A percentile compares a stretch with the other conserved stretches of the same genome.
These are phyloP conservation scores for Pichia sp. DNA, from an alignment of 1,139 yeast genomes.

Conservation along the genomic window DNA sequence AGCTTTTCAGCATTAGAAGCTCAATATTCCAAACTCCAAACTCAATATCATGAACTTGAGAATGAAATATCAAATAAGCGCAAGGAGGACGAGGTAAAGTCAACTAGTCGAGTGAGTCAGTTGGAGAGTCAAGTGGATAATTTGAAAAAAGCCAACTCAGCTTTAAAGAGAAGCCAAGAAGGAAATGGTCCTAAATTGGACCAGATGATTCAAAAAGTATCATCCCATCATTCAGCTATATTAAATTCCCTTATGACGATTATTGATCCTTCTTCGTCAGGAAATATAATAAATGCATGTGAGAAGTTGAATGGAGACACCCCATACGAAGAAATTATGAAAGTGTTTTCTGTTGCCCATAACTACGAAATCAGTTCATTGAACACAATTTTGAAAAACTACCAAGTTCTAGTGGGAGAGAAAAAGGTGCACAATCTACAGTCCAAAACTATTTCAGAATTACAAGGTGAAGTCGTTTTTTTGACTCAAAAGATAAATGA, in stretches of 20 bases:
- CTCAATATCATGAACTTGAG: slow-evolving; percentile 1
- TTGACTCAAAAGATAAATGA: slow-evolving; percentile 13
- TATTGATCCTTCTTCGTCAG: slow-evolving; percentile 12
- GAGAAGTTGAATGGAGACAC: background rate
- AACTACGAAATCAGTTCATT: slow-evolving; percentile 13
- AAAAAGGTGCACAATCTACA: background rate
- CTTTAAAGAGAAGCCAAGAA: background rate
- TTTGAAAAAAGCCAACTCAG: background rate
- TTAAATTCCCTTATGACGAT: slow-evolving; percentile 7
- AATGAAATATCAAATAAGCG: background rate
- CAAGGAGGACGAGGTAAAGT: background rate
- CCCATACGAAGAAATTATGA: background rate
- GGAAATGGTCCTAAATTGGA: background rate
- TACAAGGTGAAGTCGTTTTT: slow-evolving; percentile 5
- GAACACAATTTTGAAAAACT: slow-evolving; percentile 15
- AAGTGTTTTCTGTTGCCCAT: slow-evolving; percentile 39
- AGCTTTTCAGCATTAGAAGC: background rate
- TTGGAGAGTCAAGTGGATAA: background rate
- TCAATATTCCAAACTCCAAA: background rate
- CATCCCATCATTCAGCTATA: slow-evolving; percentile 4
- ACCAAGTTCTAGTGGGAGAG: background rate
- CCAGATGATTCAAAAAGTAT: slow-evolving; percentile 1
- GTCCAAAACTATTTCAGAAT: background rate
- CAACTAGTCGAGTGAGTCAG: background rate
- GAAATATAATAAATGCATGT: slow-evolving; percentile 8